Evolutionary conservation across 2,329 filamentous ascomycete species (phyloP).

Genomic region (Trichocomaceae sp.): DNA sequence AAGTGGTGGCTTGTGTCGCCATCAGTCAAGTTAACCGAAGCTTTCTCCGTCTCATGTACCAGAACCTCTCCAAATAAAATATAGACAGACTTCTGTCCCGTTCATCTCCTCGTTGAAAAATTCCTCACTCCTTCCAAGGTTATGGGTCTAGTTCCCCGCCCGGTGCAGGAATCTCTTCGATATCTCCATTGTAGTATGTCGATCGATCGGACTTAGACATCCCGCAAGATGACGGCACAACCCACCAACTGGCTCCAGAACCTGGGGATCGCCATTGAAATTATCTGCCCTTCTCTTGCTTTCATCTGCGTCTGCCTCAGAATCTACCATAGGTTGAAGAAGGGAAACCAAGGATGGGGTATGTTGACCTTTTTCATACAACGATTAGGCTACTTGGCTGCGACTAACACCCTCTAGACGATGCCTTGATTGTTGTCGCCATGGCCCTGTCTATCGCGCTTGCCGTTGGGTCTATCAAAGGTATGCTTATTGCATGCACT

Average conservation of each 20-base stretch:
- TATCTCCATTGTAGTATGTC: background rate
- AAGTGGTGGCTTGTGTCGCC: too few species aligned
- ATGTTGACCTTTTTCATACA: background rate
- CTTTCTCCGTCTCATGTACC: too few species aligned
- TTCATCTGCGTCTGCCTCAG: background rate
- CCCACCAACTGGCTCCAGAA: background rate
- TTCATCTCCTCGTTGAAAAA: too few species aligned
- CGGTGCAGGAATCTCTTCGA: background rate
- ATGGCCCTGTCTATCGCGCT: slow-evolving; percentile 1
- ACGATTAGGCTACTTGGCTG: background rate
- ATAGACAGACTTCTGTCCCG: too few species aligned
- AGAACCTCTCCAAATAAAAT: background rate
- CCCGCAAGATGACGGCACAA: background rate
- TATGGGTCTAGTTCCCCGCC: too few species aligned
- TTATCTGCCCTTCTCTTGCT: background rate
- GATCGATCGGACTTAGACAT: background rate
- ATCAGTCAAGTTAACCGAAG: too few species aligned
- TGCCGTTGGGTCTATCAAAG: background rate
- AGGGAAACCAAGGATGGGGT: background rate
- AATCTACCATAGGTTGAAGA: background rate
- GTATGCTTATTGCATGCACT: background rate
- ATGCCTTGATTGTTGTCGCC: background rate
- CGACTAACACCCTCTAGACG: slow-evolving; percentile 1
- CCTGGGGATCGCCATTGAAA: background rate
- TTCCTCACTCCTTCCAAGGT: too few species aligned